A percentile compares a stretch with the other conserved stretches of the same genome.
phyloP scores from a whole-genome alignment of 2,329 filamentous ascomycete genomes.

The Neonectria punicea region DNA sequence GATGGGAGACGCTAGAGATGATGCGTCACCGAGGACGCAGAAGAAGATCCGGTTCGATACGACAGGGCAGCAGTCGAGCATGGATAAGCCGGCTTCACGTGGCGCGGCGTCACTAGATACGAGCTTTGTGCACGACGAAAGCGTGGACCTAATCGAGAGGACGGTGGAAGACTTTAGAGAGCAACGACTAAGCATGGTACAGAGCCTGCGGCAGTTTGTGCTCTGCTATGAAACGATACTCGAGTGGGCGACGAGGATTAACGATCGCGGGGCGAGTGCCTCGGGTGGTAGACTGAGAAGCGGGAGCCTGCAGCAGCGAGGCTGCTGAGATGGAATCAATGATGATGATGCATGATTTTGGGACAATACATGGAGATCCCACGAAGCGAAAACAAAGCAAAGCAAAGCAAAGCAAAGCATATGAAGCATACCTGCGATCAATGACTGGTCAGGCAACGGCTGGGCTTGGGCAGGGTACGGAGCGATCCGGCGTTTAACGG shows the following conservation, averaged over 20 bases:
- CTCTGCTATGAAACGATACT: conserved; percentile 95
- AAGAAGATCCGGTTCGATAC: conserved; percentile 39
- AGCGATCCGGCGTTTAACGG: conserved; percentile 28
- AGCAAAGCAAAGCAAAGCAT: conserved; percentile 21
- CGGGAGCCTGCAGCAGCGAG: conserved; percentile 46
- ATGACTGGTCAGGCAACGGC: conserved; percentile 27
- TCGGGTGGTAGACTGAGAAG: conserved; percentile 42
- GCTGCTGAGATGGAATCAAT: conserved; percentile 18
- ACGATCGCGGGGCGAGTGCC: conserved; percentile 47
- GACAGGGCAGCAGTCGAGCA: conserved; percentile 26
- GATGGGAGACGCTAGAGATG: conserved; percentile 52
- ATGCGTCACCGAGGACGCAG: conserved; percentile 43
- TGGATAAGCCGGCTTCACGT: conserved; percentile 25
- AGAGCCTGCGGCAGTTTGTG: conserved; percentile 91
- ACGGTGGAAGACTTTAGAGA: conserved; percentile 91
- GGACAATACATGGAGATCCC: conserved; percentile 10
- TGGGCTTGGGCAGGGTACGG: conserved; percentile 5
- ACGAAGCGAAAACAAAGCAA: conserved; percentile 16
- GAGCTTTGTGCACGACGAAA: conserved; percentile 75
- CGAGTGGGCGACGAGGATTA: conserved; percentile 77
- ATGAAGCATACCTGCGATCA: conserved; percentile 33
- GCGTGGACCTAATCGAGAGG: conserved; percentile 81
- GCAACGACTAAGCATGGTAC: conserved; percentile 95
- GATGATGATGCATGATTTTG: conserved; percentile 9
- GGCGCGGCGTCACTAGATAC: conserved; percentile 53